phyloP scores from a whole-genome alignment of 1,284 basidiomycete genomes.

The Marasmius tenuissimus region DNA sequence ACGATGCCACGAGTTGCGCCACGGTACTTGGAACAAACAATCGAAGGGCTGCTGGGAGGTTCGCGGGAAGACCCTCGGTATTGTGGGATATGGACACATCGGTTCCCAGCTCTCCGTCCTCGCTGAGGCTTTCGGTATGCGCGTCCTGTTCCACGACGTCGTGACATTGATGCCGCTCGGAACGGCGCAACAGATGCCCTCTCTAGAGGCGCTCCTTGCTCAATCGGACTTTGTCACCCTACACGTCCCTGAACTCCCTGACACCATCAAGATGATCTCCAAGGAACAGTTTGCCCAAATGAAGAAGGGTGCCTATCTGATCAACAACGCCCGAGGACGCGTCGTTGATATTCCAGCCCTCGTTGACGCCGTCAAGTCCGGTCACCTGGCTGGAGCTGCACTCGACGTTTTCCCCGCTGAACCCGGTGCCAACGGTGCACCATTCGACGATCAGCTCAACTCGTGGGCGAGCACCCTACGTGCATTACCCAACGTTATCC shows the following conservation, averaged over 20 bases:
- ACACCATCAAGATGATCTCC: slow-evolving; percentile 95
- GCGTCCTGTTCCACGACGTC: slow-evolving; percentile 95
- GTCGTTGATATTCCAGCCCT: slow-evolving; percentile 96
- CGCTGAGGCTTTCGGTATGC: slow-evolving; percentile 95
- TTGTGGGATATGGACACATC: slow-evolving; percentile 99
- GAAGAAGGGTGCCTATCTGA: slow-evolving; percentile 94
- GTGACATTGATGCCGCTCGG: slow-evolving; percentile 98
- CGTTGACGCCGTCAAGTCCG: slow-evolving; percentile 77
- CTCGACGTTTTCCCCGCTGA: slow-evolving; percentile 96
- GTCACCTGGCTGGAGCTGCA: slow-evolving; percentile 91
- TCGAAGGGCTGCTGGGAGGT: slow-evolving; percentile 99
- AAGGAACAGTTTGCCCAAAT: slow-evolving; percentile 79
- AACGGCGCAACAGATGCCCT: slow-evolving; percentile 87
- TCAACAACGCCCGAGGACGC: slow-evolving; percentile 96
- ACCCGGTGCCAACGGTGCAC: slow-evolving; percentile 86
- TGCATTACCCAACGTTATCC: slow-evolving; percentile 82
- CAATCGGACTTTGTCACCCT: slow-evolving; percentile 93
- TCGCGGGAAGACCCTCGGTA: slow-evolving; percentile 96
- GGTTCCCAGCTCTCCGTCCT: slow-evolving; percentile 97
- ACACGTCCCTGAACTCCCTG: slow-evolving; percentile 95
- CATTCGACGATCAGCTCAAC: slow-evolving; percentile 86
- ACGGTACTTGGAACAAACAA: slow-evolving; percentile 98
- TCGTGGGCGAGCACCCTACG: slow-evolving; percentile 77
- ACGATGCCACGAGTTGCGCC: slow-evolving; percentile 84
- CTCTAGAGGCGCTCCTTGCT: slow-evolving; percentile 75